Percentiles rank a stretch among this genome's conserved stretches.
These are phyloP conservation scores for Zizania latifolia DNA, from an alignment of 176 grass and related monocot species.

Conservation along the genomic window DNA sequence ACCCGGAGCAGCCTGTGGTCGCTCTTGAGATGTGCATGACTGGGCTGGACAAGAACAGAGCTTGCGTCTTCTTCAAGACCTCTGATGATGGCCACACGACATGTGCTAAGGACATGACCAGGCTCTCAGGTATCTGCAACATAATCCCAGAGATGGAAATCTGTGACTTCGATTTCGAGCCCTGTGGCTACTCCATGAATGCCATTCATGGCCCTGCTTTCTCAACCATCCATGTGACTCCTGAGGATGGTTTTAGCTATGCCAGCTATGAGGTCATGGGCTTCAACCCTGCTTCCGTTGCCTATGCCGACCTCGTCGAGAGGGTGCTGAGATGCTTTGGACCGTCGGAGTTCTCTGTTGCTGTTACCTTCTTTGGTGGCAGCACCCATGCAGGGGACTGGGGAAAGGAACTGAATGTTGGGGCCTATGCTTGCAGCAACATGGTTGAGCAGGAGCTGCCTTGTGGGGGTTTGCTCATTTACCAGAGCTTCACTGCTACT, in stretches of 20 bases:
- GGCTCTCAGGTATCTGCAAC: constrained; percentile 41
- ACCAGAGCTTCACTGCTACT: constrained; percentile 40
- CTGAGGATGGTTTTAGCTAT: constrained; percentile 53
- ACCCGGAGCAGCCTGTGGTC: constrained; percentile 32
- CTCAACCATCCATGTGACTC: constrained; percentile 56
- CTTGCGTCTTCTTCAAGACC: constrained; percentile 47
- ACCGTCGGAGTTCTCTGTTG: constrained; percentile 41
- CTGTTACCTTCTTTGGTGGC: constrained; percentile 36
- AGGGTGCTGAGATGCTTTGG: constrained; percentile 48
- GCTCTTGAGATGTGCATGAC: constrained; percentile 60
- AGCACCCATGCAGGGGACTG: constrained; percentile 7
- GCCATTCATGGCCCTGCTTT: constrained; percentile 36
- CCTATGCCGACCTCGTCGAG: constrained; percentile 26
- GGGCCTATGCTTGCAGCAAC: constrained; percentile 34
- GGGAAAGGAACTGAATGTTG: constrained; percentile 21
- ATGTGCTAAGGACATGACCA: constrained; percentile 47
- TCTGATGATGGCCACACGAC: constrained; percentile 29
- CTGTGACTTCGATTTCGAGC: constrained; percentile 46
- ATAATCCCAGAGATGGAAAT: constrained; percentile 52
- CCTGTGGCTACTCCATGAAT: constrained; percentile 58
- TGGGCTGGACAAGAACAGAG: constrained; percentile 32
- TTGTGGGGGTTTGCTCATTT: constrained; percentile 31
- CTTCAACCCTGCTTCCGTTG: constrained; percentile 7
- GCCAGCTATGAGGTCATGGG: constrained; percentile 54
- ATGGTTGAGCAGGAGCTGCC: constrained; percentile 40